phyloP scores from a whole-genome alignment of 164 flowering plant genomes.

The Nymphaea colorata region DNA sequence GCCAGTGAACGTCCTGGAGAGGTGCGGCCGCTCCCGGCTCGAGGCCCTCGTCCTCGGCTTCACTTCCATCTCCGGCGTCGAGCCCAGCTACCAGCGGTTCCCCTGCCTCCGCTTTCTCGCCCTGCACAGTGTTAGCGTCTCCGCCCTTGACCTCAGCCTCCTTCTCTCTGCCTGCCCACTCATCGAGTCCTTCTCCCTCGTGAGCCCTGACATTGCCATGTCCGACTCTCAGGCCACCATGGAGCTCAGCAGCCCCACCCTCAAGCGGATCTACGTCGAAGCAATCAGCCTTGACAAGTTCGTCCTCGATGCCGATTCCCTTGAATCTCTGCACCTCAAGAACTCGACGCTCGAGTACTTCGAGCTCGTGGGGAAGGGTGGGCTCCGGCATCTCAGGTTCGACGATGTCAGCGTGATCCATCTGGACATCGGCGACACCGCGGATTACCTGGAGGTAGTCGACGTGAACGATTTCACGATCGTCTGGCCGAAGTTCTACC shows the following conservation, averaged over 20 bases:
- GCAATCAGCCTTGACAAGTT: constrained; percentile 74
- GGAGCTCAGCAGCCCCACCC: constrained; percentile 54
- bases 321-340: constrained; percentile 61
- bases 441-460: constrained; percentile 70
- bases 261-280: constrained; percentile 61
- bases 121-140: constrained; percentile 58
- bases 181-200: constrained; percentile 46
- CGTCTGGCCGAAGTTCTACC: constrained; percentile 70
- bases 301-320: constrained; percentile 67
- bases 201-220: constrained; percentile 74
- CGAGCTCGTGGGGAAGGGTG: constrained; percentile 69
- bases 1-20: constrained; percentile 68
- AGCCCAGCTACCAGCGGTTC: constrained; percentile 74
- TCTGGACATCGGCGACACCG: constrained; percentile 70
- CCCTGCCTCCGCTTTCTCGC: constrained; percentile 64
- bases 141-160: constrained; percentile 75
- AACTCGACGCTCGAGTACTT: constrained; percentile 72
- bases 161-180: constrained; percentile 72
- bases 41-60: constrained; percentile 52
- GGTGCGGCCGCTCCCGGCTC: constrained; percentile 68
- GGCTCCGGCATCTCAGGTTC: constrained; percentile 48
- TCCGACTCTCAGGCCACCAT: constrained; percentile 68
- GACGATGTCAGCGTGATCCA: constrained; percentile 83
- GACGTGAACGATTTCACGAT: constrained; percentile 85
- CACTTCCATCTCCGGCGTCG: constrained; percentile 70